These are phyloP conservation scores for Dactylellina haptotyla DNA, from an alignment of 2,329 filamentous ascomycete genomes.

Conservation along the genomic window DNA sequence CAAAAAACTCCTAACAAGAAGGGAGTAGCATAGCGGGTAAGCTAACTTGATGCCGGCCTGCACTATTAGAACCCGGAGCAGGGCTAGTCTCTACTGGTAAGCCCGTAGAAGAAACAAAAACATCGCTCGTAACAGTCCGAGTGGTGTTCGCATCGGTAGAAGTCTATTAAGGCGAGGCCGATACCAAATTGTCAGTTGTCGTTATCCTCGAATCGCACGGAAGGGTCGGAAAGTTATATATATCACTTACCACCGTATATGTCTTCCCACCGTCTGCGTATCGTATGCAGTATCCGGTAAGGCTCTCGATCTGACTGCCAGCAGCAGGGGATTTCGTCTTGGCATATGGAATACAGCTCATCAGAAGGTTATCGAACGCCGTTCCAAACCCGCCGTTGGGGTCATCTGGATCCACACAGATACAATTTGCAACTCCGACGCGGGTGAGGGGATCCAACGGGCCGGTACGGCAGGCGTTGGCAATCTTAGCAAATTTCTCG, in stretches of 20 bases:
- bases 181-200: neutral
- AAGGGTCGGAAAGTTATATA: no score
- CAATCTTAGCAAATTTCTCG: slow-evolving; percentile 24
- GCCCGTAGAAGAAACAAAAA: slow-evolving; percentile 36
- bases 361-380: slow-evolving; percentile 28
- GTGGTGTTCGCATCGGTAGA: slow-evolving; percentile 23
- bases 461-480: slow-evolving; percentile 43
- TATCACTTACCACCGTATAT: slow-evolving; percentile 32
- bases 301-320: slow-evolving; percentile 29
- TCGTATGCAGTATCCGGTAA: slow-evolving; percentile 41
- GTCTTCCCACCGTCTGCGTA: slow-evolving; percentile 36
- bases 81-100: slow-evolving; percentile 19
- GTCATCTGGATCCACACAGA: slow-evolving; percentile 26
- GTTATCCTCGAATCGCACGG: no score
- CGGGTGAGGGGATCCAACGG: slow-evolving; percentile 32
- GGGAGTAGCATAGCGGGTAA: neutral
- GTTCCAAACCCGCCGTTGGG: slow-evolving; percentile 30
- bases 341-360: slow-evolving; percentile 39
- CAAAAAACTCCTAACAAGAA: neutral
- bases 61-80: neutral
- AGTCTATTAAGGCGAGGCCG: slow-evolving; percentile 5
- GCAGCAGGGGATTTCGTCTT: slow-evolving; percentile 35
- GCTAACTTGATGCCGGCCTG: slow-evolving; percentile 15
- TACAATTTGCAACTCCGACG: slow-evolving; percentile 36
- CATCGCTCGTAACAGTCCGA: slow-evolving; percentile 25